Conservation (phyloP, 163 green algal species). For the Scenedesmus sp. region DNA sequence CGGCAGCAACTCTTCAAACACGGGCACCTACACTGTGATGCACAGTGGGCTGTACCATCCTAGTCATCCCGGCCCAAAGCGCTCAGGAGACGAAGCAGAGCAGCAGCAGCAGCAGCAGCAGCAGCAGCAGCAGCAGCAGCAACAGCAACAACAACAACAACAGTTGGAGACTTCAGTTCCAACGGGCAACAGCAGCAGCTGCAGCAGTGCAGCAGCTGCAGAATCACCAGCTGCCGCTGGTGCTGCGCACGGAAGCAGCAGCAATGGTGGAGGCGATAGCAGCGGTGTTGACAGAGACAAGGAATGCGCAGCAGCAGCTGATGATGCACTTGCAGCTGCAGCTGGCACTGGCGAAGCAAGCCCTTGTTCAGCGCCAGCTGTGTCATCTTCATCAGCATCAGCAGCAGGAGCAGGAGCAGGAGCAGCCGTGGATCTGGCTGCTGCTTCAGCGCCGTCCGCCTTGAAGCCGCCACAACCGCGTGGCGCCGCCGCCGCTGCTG, state of each 20-base stretch:
- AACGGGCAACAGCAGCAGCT: background rate
- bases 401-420: background rate
- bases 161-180: background rate
- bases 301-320: background rate
- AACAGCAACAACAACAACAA: background rate
- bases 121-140: background rate
- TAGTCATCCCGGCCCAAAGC: background rate
- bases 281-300: no score
- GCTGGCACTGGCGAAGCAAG: background rate
- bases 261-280: background rate
- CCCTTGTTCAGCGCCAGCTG: background rate
- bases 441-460: background rate
- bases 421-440: background rate
- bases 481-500: background rate
- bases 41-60: conserved; percentile 26
- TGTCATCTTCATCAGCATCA: no score
- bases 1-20: conserved; percentile 1
- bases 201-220: background rate
- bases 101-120: background rate
- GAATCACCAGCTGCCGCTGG: background rate
- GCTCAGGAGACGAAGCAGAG: background rate
- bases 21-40: conserved; percentile 27
- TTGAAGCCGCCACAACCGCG: background rate
- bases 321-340: background rate
- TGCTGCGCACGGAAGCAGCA: background rate